A percentile compares a stretch with the other conserved stretches of the same genome.
Evolutionary conservation across 75 land plant genomes (phyloP).

Genomic region (Pinus taeda): DNA sequence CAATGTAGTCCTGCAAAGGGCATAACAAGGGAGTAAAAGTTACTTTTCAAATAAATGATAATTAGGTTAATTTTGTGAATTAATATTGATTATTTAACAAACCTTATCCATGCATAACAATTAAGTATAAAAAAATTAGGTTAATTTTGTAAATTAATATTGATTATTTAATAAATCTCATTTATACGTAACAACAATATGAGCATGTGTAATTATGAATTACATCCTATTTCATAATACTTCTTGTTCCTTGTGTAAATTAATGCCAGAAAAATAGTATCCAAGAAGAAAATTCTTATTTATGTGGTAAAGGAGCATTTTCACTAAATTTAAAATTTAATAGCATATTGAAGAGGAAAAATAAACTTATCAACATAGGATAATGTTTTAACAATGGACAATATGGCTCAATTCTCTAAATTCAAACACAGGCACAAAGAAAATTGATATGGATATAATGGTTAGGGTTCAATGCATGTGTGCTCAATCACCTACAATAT

Average conservation of each 20-base stretch:
- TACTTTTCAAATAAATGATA: background rate
- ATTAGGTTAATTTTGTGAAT: background rate
- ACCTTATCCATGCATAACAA: background rate
- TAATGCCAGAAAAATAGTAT: too few relatives aligned
- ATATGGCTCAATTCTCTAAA: too few relatives aligned
- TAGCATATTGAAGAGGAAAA: too few relatives aligned
- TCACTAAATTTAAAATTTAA: too few relatives aligned
- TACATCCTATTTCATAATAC: background rate
- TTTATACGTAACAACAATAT: background rate
- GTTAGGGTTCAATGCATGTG: too few relatives aligned
- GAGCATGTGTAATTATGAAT: background rate
- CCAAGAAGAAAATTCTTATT: too few relatives aligned
- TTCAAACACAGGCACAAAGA: too few relatives aligned
- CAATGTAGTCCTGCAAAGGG: conserved; percentile 81
- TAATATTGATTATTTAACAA: background rate
- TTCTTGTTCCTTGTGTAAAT: background rate
- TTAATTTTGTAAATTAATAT: background rate
- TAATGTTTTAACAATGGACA: too few relatives aligned
- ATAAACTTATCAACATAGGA: too few relatives aligned
- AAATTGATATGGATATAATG: too few relatives aligned
- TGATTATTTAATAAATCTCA: background rate
- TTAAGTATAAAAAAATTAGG: background rate
- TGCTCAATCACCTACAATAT: too few relatives aligned
- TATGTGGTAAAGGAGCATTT: too few relatives aligned
- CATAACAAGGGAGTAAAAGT: background rate